Base-by-base conservation (phyloP, 192 early-diverging fungal genomes). In the Backusella sp. region DNA sequence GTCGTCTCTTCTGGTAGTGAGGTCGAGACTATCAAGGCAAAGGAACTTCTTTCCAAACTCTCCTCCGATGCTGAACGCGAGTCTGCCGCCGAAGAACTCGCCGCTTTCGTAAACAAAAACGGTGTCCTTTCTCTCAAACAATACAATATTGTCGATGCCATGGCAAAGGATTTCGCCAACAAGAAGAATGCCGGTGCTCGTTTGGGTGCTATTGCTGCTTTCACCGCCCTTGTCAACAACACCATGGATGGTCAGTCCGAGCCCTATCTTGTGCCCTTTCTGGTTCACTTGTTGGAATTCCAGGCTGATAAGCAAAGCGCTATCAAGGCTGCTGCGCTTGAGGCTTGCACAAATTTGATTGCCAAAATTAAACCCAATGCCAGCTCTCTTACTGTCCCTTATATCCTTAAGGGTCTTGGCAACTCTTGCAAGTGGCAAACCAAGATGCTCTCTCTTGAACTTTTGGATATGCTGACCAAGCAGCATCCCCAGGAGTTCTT, bases 351-450 rank as follows among this genome's bases (percentile, higher is more conserved):
- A 68, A 80, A 82, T 34, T 74, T 86, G 42, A 81, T 82, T 74
- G 49, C 66, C 68, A 83, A 81, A 68, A 77, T 83, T 46, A 86
- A 85, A 80, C 73, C 86, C 68, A 82, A 83, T 53, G 83, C 88
- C 52, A 76, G 83, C 67, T 73, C 78, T 66, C 73, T 86, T 65
- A 80, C 91, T 80, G 87, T 95, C 62, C 91, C 91, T 65, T 83
- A 88, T 77, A 84, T 93, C 68, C 77, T 89, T 75, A 85, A 87
- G 66, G 88, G 87, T 70, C 86, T 94, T 74, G 86, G 88, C 73
- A 92, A 93, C 84, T 90, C 91, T 75, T 87, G 91, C 78, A 95
- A 91, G 84, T 90, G 91, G 88, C 89, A 91, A 70, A 91, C 91
- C 77, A 92, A 92, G 88, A 77, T 82, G 34, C 82, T 83, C 76